These are phyloP conservation scores for Cladosporium austrohemisphaericum DNA, from an alignment of 2,329 filamentous ascomycete genomes.

Conservation along the genomic window DNA sequence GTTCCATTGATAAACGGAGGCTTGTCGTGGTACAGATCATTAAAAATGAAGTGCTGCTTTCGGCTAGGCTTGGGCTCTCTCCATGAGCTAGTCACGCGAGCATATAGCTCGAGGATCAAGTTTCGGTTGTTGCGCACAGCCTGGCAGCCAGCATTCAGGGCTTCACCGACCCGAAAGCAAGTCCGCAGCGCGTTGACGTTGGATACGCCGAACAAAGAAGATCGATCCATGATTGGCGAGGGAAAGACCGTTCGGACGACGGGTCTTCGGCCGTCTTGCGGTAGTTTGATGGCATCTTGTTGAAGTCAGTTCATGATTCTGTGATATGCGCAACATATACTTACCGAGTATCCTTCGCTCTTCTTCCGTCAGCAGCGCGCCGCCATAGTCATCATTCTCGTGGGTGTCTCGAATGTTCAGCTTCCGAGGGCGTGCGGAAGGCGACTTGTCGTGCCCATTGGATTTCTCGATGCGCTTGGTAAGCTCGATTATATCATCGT, in stretches of 20 bases:
- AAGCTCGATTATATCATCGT: conserved; percentile 18
- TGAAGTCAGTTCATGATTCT: not conserved
- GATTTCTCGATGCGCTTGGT: conserved; percentile 1
- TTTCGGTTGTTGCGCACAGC: conserved; percentile 47
- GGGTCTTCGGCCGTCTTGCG: conserved; percentile 27
- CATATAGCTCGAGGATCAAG: conserved; percentile 59
- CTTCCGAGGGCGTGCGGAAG: conserved; percentile 24
- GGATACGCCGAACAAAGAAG: conserved; percentile 52
- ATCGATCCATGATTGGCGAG: conserved; percentile 47
- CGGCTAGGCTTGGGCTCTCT: conserved; percentile 42
- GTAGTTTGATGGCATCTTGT: conserved; percentile 7
- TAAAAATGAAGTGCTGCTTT: conserved; percentile 62
- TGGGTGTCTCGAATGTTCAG: conserved; percentile 30
- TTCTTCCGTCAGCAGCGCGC: conserved; percentile 25
- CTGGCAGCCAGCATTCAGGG: conserved; percentile 49
- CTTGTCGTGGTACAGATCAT: conserved; percentile 58
- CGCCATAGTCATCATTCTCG: conserved; percentile 30
- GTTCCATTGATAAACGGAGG: conserved; percentile 52
- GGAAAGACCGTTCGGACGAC: conserved; percentile 55
- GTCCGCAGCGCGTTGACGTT: conserved; percentile 49
- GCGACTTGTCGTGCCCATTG: conserved; percentile 12
- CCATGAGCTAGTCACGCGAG: conserved; percentile 55
- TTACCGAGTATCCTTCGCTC: conserved; percentile 26
- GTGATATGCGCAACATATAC: not conserved
- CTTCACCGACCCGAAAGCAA: conserved; percentile 63